phyloP scores from a whole-genome alignment of 2,329 filamentous ascomycete genomes.

The Thielaviopsis musarum region DNA sequence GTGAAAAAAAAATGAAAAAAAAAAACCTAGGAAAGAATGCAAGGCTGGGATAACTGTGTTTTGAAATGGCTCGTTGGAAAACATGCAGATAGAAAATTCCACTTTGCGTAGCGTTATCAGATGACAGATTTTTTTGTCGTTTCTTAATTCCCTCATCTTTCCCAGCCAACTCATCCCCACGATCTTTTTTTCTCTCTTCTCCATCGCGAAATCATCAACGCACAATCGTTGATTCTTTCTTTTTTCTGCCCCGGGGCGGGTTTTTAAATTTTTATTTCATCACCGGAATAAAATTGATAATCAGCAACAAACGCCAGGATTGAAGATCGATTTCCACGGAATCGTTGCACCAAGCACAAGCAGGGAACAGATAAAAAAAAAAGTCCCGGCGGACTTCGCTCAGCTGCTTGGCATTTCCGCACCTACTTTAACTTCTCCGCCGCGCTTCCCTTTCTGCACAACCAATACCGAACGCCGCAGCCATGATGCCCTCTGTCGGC shows the following conservation, averaged over 20 bases:
- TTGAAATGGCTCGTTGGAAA: background rate
- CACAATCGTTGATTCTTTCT: too few relatives aligned
- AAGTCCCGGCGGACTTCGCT: background rate
- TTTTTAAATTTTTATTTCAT: too few relatives aligned
- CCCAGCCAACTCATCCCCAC: background rate
- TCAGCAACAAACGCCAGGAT: background rate
- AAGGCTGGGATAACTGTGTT: background rate
- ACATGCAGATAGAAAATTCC: background rate
- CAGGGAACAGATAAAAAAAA: background rate
- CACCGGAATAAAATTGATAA: too few relatives aligned
- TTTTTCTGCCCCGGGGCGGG: too few relatives aligned
- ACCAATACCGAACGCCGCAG: background rate
- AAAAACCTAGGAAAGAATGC: background rate
- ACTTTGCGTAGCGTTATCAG: background rate
- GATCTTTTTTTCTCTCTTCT: background rate
- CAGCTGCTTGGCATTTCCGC: background rate
- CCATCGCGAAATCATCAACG: background rate
- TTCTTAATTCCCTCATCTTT: background rate
- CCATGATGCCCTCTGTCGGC: background rate
- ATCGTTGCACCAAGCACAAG: background rate
- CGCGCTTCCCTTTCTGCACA: background rate
- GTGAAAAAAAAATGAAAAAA: background rate
- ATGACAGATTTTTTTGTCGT: background rate
- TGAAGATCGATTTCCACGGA: background rate
- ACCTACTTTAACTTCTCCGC: background rate